Conservation (phyloP, 108 stramenopile species). For the Heterococcus sp. region DNA sequence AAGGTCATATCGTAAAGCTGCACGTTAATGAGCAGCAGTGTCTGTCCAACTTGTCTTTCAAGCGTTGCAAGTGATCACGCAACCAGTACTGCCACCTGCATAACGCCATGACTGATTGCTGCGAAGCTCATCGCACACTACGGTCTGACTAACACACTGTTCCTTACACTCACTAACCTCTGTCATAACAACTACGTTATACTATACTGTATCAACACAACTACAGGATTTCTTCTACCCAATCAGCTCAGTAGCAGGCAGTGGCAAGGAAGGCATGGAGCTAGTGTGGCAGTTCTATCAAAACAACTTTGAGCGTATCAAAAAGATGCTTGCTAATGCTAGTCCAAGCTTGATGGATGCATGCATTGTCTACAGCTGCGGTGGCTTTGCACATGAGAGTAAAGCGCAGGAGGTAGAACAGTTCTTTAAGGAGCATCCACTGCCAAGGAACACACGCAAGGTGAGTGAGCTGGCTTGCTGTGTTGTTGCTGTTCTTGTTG, state of each 20-base stretch:
- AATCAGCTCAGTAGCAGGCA: conserved; percentile 72
- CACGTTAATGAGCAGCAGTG: not conserved
- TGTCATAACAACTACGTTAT: not conserved
- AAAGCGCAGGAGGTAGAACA: conserved; percentile 84
- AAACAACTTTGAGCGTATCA: conserved; percentile 71
- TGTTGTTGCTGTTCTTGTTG: too few relatives aligned
- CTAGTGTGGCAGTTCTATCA: conserved; percentile 85
- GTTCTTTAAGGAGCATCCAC: conserved; percentile 71
- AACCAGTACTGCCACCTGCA: too few relatives aligned
- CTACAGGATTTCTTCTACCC: conserved; percentile 97
- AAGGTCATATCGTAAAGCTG: not conserved
- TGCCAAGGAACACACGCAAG: conserved; percentile 74
- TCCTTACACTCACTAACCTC: conserved; percentile 31
- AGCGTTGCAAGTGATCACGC: too few relatives aligned
- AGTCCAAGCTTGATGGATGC: conserved; percentile 83
- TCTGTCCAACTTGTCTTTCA: not conserved
- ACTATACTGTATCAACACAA: conserved; percentile 70
- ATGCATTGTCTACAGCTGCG: conserved; percentile 73
- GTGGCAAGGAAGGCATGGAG: conserved; percentile 70
- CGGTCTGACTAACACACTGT: not conserved
- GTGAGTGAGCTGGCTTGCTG: not conserved
- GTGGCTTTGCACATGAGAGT: conserved; percentile 69
- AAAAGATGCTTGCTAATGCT: conserved; percentile 78
- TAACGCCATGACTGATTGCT: not conserved
- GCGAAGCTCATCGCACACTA: not conserved